Percentiles rank a stretch among this genome's conserved stretches.
Evolutionary conservation across 1,284 basidiomycete species (phyloP).

Genomic region (Ustilago sp.): DNA sequence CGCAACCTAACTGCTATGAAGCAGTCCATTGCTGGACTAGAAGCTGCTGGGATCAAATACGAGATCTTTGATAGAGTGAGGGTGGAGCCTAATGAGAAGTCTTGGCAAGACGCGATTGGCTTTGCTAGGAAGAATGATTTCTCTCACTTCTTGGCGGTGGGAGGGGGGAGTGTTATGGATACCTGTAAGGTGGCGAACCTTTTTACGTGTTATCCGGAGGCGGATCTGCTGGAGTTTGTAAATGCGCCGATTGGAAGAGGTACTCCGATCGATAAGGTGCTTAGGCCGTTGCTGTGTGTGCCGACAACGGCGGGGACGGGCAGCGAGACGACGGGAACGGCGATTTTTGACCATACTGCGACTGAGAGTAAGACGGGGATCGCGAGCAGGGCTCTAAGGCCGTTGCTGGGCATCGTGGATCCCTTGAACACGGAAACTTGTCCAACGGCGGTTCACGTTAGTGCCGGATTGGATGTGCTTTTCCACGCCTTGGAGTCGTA

Average conservation of each 20-base stretch:
- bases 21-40: conserved; percentile 82
- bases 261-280: conserved; percentile 79
- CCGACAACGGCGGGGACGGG: conserved; percentile 97
- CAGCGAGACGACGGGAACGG: conserved; percentile 89
- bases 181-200: conserved; percentile 91
- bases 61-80: conserved; percentile 86
- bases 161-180: conserved; percentile 95
- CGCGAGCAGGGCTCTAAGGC: conserved; percentile 89
- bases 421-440: conserved; percentile 85
- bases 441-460: conserved; percentile 81
- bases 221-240: conserved; percentile 89
- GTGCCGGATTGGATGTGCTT: conserved; percentile 86
- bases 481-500: conserved; percentile 91
- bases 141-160: conserved; percentile 81
- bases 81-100: conserved; percentile 89
- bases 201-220: conserved; percentile 83
- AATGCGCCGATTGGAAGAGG: conserved; percentile 96
- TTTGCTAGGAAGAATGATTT: conserved; percentile 88
- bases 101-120: conserved; percentile 79
- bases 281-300: conserved; percentile 89
- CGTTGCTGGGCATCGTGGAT: conserved; percentile 87
- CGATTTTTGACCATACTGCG: conserved; percentile 85
- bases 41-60: conserved; percentile 80
- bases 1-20: conserved; percentile 85
- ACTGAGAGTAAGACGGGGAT: conserved; percentile 92